Evolutionary conservation across 164 flowering plant species (phyloP).

Genomic region (Berberis vulgaris): DNA sequence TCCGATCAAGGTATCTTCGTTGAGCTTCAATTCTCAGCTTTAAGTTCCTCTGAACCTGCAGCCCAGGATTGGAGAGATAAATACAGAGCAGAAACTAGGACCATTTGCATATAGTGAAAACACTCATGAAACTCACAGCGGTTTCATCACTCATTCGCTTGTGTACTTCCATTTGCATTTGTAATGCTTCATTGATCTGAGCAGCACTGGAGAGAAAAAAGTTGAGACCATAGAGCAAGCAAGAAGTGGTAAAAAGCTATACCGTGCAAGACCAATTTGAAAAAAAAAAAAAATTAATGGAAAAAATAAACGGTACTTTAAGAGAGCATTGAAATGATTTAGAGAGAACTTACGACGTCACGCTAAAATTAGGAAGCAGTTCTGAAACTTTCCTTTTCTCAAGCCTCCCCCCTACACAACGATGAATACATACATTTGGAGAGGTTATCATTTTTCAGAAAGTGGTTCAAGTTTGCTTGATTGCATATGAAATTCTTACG

Average conservation of each 20-base stretch:
- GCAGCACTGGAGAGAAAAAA: slow-evolving; percentile 30
- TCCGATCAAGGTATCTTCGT: slow-evolving; percentile 42
- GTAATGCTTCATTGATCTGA: slow-evolving; percentile 53
- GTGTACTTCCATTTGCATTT: slow-evolving; percentile 37
- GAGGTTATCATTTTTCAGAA: no score
- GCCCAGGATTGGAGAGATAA: no score
- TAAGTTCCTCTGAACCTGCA: slow-evolving; percentile 40
- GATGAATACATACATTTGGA: no score
- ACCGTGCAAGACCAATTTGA: no score
- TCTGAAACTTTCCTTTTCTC: slow-evolving; percentile 50
- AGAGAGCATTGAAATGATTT: neutral
- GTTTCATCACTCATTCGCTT: slow-evolving; percentile 28
- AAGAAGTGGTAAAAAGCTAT: no score
- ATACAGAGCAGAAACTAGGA: no score
- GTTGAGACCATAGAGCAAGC: neutral
- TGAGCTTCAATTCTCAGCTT: slow-evolving; percentile 58
- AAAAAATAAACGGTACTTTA: neutral
- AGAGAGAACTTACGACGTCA: slow-evolving; percentile 36
- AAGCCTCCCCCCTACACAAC: slow-evolving; percentile 30
- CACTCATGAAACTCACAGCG: slow-evolving; percentile 27
- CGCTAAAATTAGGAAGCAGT: slow-evolving; percentile 49
- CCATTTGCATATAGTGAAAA: no score
- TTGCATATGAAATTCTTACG: no score
- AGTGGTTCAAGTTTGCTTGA: no score
- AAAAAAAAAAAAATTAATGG: no score